Base-by-base conservation (phyloP, 805 yeast species). In the Ogataea nitratoaversa region DNA sequence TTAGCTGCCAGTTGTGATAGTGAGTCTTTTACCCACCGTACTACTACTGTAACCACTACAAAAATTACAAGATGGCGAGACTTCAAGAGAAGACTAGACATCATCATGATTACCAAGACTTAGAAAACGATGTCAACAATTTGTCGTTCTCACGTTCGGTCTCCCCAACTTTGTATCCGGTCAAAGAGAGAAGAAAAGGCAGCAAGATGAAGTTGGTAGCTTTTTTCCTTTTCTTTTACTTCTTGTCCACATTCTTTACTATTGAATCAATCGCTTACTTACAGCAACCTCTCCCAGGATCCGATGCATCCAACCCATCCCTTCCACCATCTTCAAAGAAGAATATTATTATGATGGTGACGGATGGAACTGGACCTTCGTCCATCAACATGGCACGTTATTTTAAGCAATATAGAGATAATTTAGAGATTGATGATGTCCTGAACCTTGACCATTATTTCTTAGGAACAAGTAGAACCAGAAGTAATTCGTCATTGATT, bases 351-450 rank as follows among this genome's bases (percentile, higher is more conserved):
- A 86, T 88, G 68, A 79, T 88, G 76, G 95, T 88, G 24, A 82
- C 95, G 3, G 96, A 88, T 61, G 96, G 96, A n/a, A 87, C 88
- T 83, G 96, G 96, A 0, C 96, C 96, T 3, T 83, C 95, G 0
- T 82, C 95, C 2, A 63, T 88, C 42, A 82, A 93, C 2, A 63
- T 88, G 59, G 80, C 96, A 1, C 73, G 96, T 46, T 77, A 84
- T 18, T 89, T 76, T 66, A 73, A 73, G 43, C 95, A 88, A 57
- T 67, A 62, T 53, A 63, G 79, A 40, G 80, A 79, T 44, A 57
- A 60, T 5, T 69, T 85, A 40, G 62, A 74, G 3, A 62, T 72
- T 32, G 74, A 76, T 48, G 83, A 82, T 50, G 62, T 76, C 16
- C 68, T 87, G 47, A 61, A 67, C 8, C 54, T 89, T 22, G 96